Percentiles rank a stretch among this genome's conserved stretches.
Conservation (phyloP, 2,329 filamentous ascomycete species). For the Penicillium sp. region DNA sequence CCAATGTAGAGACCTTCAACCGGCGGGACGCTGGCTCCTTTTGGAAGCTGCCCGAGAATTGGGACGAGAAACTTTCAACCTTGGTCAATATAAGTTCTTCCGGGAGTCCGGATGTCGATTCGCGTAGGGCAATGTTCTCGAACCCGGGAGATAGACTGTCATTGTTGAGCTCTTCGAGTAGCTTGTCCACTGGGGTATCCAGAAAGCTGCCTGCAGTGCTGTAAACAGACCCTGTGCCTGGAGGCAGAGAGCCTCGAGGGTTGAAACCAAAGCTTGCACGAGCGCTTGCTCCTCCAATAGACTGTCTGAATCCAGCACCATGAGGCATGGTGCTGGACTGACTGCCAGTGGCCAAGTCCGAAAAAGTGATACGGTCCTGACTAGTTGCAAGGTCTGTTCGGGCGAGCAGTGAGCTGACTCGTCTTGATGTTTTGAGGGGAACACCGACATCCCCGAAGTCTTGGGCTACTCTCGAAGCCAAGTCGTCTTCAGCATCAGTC, state of each 20-base stretch:
- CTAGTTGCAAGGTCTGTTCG: constrained; percentile 82
- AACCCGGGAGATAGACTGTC: constrained; percentile 67
- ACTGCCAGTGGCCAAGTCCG: constrained; percentile 62
- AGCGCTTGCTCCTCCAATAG: constrained; percentile 66
- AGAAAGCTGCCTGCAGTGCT: constrained; percentile 61
- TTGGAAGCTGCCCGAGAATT: constrained; percentile 34
- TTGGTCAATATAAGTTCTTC: constrained; percentile 72
- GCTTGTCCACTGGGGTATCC: constrained; percentile 66
- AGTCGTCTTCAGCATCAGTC: constrained; percentile 53
- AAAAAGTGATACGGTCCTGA: constrained; percentile 77
- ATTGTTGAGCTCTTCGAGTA: constrained; percentile 66
- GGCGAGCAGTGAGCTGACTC: constrained; percentile 88
- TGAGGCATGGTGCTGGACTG: constrained; percentile 37
- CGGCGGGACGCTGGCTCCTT: constrained; percentile 27
- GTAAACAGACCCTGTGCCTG: constrained; percentile 48
- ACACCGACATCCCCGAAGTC: constrained; percentile 59
- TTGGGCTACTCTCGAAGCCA: constrained; percentile 70
- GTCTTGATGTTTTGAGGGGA: constrained; percentile 63
- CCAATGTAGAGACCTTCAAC: constrained; percentile 63
- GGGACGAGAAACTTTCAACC: constrained; percentile 67
- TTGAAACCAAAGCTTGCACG: constrained; percentile 61
- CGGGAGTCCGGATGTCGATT: constrained; percentile 69
- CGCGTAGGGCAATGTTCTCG: constrained; percentile 69
- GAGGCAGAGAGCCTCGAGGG: constrained; percentile 57
- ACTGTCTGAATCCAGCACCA: constrained; percentile 61